phyloP scores from a whole-genome alignment of 169 alveolate genomes.

The Fabrea salina region DNA sequence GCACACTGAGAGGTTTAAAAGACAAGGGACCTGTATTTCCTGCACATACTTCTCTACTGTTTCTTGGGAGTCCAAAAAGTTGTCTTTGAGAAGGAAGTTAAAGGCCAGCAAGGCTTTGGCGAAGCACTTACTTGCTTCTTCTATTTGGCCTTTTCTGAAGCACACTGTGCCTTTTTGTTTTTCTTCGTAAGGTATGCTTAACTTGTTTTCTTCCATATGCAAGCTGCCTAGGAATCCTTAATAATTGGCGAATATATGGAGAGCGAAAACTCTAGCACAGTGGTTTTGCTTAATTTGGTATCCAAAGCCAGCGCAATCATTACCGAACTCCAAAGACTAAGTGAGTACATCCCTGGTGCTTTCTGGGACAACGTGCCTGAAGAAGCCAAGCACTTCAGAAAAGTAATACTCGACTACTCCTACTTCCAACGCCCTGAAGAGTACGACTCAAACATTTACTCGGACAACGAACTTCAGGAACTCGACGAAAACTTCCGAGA shows the following conservation, averaged over 20 bases:
- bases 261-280: too few species aligned
- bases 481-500: slow-evolving; percentile 71
- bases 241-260: too few species aligned
- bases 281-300: slow-evolving; percentile 53
- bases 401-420: too few species aligned
- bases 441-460: too few species aligned
- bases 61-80: neutral
- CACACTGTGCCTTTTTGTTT: slow-evolving; percentile 31
- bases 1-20: slow-evolving; percentile 23
- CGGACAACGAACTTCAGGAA: slow-evolving; percentile 60
- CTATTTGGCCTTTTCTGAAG: neutral
- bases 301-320: slow-evolving; percentile 65
- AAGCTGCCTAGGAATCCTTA: too few species aligned
- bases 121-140: slow-evolving; percentile 27
- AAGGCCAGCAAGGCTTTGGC: slow-evolving; percentile 30
- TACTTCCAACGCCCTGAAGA: too few species aligned
- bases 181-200: neutral
- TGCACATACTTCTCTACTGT: neutral
- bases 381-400: too few species aligned
- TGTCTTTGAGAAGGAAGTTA: neutral
- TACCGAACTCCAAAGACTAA: slow-evolving; percentile 64
- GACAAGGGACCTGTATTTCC: slow-evolving; percentile 15
- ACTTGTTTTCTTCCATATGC: neutral
- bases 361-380: too few species aligned
- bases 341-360: slow-evolving; percentile 69